Conservation (phyloP, 2,329 filamentous ascomycete species). For the Paecilomyces variotii region DNA sequence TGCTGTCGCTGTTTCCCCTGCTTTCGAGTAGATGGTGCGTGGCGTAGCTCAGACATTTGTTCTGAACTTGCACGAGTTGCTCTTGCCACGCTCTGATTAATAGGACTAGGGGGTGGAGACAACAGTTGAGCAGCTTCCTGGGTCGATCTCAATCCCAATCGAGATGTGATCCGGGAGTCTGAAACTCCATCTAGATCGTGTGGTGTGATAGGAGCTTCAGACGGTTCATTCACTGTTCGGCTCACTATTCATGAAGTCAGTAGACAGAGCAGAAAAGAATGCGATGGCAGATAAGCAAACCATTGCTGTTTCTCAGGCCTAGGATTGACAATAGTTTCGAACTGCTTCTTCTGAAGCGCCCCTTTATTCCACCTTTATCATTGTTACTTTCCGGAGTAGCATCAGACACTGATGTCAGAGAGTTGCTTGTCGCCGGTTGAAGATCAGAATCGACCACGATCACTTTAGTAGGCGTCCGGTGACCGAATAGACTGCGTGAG, state of each 20-base stretch:
- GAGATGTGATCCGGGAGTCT: neutral
- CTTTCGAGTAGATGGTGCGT: neutral
- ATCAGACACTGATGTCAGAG: conserved; percentile 17
- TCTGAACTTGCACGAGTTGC: neutral
- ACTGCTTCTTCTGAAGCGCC: conserved; percentile 25
- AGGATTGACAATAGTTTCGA: conserved; percentile 31
- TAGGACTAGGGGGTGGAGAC: neutral
- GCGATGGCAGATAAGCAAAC: conserved; percentile 10
- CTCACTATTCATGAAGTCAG: neutral
- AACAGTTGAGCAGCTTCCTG: neutral
- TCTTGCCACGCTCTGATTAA: neutral
- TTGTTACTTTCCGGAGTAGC: conserved; percentile 5
- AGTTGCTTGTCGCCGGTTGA: conserved; percentile 11
- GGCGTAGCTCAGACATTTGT: neutral
- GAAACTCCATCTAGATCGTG: neutral
- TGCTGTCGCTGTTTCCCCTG: neutral
- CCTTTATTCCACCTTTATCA: conserved; percentile 19
- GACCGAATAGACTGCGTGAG: conserved; percentile 18
- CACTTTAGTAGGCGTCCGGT: conserved; percentile 14
- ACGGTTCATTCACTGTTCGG: neutral
- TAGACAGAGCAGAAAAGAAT: neutral
- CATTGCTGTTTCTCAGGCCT: conserved; percentile 18
- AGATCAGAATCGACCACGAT: conserved; percentile 7
- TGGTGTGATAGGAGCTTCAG: neutral
- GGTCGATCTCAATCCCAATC: neutral